phyloP scores from a whole-genome alignment of 257 asterid genomes.

The Solanum peruvianum region DNA sequence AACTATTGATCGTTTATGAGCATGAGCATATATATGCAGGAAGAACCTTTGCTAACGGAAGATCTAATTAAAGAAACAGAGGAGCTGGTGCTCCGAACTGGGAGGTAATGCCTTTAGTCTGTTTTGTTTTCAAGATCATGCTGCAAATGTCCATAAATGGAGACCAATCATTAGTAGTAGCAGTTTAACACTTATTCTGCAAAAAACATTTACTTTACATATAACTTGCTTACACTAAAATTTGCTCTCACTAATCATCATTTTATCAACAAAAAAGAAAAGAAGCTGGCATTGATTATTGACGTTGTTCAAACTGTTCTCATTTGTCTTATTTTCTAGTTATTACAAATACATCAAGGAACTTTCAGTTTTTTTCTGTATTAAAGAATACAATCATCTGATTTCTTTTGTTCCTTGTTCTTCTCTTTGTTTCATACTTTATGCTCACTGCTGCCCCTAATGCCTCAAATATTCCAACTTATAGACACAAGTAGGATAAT shows the following conservation, averaged over 20 bases:
- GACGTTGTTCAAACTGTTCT: background rate
- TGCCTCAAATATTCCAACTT: background rate
- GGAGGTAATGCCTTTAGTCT: conserved; percentile 45
- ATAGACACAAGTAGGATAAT: background rate
- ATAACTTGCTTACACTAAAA: background rate
- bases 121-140: conserved; percentile 7
- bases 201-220: background rate
- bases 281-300: background rate
- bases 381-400: background rate
- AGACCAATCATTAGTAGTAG: background rate
- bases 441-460: background rate
- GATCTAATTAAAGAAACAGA: conserved; percentile 95
- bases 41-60: conserved; percentile 88
- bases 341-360: background rate
- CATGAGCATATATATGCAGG: conserved; percentile 33
- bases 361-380: background rate
- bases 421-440: background rate
- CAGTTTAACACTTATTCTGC: background rate
- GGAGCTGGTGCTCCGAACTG: conserved; percentile 93
- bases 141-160: background rate
- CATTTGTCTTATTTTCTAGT: background rate
- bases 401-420: background rate
- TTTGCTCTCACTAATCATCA: background rate
- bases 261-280: background rate
- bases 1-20: conserved; percentile 5